These are phyloP conservation scores for Hymenoscyphus fructigenus DNA, from an alignment of 2,329 filamentous ascomycete species.

Conservation along the genomic window DNA sequence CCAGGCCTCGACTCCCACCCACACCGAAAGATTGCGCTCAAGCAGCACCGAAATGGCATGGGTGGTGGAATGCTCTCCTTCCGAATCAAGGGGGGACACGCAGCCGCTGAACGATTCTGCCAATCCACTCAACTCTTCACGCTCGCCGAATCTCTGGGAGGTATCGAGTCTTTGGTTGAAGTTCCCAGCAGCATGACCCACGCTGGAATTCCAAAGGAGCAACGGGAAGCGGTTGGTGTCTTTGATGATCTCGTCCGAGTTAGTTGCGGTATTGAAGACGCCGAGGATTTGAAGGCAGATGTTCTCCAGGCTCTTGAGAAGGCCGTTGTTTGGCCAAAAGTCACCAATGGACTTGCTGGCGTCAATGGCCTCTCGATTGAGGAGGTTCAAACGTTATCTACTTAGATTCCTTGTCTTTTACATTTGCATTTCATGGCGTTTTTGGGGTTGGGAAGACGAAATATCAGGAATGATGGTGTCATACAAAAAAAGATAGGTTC, in stretches of 20 bases:
- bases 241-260: constrained; percentile 92
- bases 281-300: constrained; percentile 78
- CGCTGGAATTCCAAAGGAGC: constrained; percentile 85
- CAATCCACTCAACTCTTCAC: constrained; percentile 87
- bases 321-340: constrained; percentile 53
- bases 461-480: neutral
- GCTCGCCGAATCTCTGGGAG: constrained; percentile 87
- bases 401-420: constrained; percentile 3
- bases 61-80: constrained; percentile 98
- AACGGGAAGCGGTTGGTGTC: constrained; percentile 89
- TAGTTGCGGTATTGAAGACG: constrained; percentile 93
- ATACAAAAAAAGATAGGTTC: neutral
- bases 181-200: constrained; percentile 97
- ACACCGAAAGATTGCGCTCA: constrained; percentile 78
- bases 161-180: constrained; percentile 89
- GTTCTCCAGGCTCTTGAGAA: constrained; percentile 78
- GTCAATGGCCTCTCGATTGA: neutral
- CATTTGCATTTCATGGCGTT: constrained; percentile 11
- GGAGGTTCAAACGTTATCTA: neutral
- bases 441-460: neutral
- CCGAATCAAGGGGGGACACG: constrained; percentile 82
- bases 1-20: constrained; percentile 86
- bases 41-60: constrained; percentile 92
- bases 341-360: constrained; percentile 32
- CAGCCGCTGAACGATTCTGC: constrained; percentile 89